Conservation (phyloP, 2,329 filamentous ascomycete genomes). For the Epichloe sylvatica region DNA sequence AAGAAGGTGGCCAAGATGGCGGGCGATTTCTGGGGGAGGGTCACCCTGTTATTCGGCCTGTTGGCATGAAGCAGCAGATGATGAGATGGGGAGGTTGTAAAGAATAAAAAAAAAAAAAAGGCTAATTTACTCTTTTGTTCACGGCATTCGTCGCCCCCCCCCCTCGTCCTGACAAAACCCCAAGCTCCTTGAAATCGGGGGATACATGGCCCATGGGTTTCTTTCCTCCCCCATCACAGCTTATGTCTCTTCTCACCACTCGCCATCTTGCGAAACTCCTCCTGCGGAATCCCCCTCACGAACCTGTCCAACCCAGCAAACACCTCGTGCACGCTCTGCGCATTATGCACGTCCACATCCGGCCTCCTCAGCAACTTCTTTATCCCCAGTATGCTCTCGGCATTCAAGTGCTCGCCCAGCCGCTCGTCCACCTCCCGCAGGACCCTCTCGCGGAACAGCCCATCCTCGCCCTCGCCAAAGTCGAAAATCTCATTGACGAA, state of each 20-base stretch:
- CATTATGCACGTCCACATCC: constrained; percentile 58
- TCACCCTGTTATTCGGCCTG: constrained; percentile 67
- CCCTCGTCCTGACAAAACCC: too few relatives aligned
- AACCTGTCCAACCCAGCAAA: constrained; percentile 78
- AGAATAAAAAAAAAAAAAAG: too few relatives aligned
- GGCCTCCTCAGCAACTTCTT: constrained; percentile 70
- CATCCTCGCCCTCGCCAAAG: constrained; percentile 45
- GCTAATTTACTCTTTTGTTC: too few relatives aligned
- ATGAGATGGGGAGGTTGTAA: not conserved
- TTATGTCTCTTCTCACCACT: constrained; percentile 90
- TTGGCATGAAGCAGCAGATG: constrained; percentile 30
- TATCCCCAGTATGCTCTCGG: constrained; percentile 66
- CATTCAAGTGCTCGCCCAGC: constrained; percentile 65
- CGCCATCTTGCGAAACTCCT: constrained; percentile 76
- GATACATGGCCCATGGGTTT: too few relatives aligned
- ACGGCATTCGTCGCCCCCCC: too few relatives aligned
- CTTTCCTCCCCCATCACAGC: constrained; percentile 33
- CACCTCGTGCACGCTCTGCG: constrained; percentile 69
- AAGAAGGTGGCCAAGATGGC: constrained; percentile 48
- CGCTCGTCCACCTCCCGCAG: constrained; percentile 67
- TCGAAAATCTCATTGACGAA: constrained; percentile 78
- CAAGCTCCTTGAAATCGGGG: too few relatives aligned
- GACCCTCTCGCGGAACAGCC: constrained; percentile 57
- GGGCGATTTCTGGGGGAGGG: constrained; percentile 71
- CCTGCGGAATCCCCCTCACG: constrained; percentile 64